Evolutionary conservation across 1,139 yeast genomes (phyloP).

Genomic region (Pichia sp.): DNA sequence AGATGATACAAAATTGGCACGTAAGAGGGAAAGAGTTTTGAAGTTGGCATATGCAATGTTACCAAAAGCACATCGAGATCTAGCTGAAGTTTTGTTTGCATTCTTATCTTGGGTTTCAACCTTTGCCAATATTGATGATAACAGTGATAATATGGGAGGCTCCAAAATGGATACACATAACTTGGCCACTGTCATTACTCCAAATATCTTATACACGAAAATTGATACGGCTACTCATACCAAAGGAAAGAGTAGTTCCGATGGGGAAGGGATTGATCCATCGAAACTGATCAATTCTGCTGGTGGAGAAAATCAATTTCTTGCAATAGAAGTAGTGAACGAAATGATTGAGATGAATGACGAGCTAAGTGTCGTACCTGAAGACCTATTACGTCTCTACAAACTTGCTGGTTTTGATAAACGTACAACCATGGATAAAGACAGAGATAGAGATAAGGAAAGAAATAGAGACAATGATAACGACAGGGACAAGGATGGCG

Average conservation of each 20-base stretch:
- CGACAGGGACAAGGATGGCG: constrained; percentile 7
- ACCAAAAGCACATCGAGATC: constrained; percentile 78
- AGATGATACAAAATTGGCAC: constrained; percentile 30
- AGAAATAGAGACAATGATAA: constrained; percentile 9
- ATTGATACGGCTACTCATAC: constrained; percentile 23
- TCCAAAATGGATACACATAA: constrained; percentile 97
- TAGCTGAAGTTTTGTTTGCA: constrained; percentile 78
- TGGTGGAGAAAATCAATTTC: constrained; percentile 72
- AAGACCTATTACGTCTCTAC: constrained; percentile 38
- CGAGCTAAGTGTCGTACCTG: constrained; percentile 74
- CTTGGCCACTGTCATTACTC: constrained; percentile 92
- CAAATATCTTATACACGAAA: constrained; percentile 69
- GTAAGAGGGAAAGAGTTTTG: constrained; percentile 50
- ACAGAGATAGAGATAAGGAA: constrained; percentile 11
- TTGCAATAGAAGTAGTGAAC: constrained; percentile 88
- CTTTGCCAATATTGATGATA: constrained; percentile 83
- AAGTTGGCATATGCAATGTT: constrained; percentile 75
- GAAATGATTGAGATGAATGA: constrained; percentile 80
- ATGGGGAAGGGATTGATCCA: constrained; percentile 11
- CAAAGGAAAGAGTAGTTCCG: constrained; percentile 8
- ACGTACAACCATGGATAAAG: constrained; percentile 11
- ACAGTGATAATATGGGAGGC: constrained; percentile 78
- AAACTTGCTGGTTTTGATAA: constrained; percentile 28
- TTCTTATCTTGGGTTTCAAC: constrained; percentile 96
- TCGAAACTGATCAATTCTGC: constrained; percentile 20